Evolutionary conservation across 257 asterid species (phyloP).

Genomic region (Perilla frutescens): DNA sequence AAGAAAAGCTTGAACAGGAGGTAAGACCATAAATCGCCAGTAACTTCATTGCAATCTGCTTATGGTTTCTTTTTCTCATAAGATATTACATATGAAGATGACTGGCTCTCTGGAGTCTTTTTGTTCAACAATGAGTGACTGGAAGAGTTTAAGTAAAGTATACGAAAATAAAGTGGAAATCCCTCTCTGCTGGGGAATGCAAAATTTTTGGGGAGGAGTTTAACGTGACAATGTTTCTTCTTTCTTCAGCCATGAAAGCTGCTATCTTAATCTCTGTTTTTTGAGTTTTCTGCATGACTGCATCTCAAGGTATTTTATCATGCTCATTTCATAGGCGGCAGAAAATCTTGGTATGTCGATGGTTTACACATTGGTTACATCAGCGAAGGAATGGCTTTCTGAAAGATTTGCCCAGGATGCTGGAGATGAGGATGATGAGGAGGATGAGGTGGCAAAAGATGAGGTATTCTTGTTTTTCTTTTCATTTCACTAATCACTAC

Average conservation of each 20-base stretch:
- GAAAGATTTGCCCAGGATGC: slow-evolving; percentile 81
- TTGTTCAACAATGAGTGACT: slow-evolving; percentile 7
- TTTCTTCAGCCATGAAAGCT: slow-evolving; percentile 20
- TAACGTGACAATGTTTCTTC: slow-evolving; percentile 2
- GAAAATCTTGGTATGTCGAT: slow-evolving; percentile 98
- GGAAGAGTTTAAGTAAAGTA: neutral
- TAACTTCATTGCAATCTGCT: neutral
- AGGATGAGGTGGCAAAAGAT: slow-evolving; percentile 71
- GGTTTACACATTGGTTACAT: slow-evolving; percentile 88
- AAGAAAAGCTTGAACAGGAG: slow-evolving; percentile 88
- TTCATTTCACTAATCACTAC: slow-evolving; percentile 6
- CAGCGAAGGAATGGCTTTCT: slow-evolving; percentile 96
- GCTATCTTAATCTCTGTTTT: slow-evolving; percentile 13
- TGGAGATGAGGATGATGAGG: slow-evolving; percentile 56
- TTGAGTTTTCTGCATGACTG: neutral
- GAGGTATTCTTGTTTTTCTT: slow-evolving; percentile 54
- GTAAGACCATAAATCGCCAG: slow-evolving; percentile 42
- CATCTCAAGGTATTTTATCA: slow-evolving; percentile 17
- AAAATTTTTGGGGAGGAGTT: slow-evolving; percentile 14
- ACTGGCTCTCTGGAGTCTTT: neutral
- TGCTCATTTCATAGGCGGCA: slow-evolving; percentile 59
- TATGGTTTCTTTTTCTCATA: neutral
- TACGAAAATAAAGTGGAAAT: neutral
- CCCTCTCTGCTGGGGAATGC: neutral
- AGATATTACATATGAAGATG: neutral